A percentile compares a stretch with the other conserved stretches of the same genome.
Conservation (phyloP, 1,284 basidiomycete genomes). For the Irpex lacteus region DNA sequence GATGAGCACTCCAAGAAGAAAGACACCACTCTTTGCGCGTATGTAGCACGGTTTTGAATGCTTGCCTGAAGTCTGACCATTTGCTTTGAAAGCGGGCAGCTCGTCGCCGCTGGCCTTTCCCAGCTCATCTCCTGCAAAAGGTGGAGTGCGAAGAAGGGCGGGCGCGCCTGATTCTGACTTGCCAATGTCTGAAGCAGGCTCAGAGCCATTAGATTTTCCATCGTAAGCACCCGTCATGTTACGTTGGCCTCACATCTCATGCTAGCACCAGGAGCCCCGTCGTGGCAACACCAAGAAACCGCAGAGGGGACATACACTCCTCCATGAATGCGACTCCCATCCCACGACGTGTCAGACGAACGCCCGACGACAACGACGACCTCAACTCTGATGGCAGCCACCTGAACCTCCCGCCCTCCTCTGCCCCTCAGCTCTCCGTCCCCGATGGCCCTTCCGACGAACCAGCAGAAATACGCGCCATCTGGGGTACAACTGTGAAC, state of each 20-base stretch:
- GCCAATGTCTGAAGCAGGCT: slow-evolving; percentile 39
- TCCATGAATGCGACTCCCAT: slow-evolving; percentile 64
- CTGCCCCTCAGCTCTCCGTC: slow-evolving; percentile 60
- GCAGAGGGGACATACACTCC: slow-evolving; percentile 84
- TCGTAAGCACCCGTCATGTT: slow-evolving; percentile 39
- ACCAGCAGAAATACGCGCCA: slow-evolving; percentile 81
- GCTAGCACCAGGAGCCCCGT: slow-evolving; percentile 29
- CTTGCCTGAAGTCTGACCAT: not conserved
- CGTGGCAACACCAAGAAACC: slow-evolving; percentile 57
- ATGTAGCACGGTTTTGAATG: slow-evolving; percentile 22
- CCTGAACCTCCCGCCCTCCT: slow-evolving; percentile 62
- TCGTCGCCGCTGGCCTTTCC: slow-evolving; percentile 75
- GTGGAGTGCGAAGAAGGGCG: slow-evolving; percentile 36
- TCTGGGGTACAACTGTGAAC: slow-evolving; percentile 97
- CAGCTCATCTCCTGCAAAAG: slow-evolving; percentile 60
- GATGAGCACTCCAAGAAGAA: slow-evolving; percentile 48
- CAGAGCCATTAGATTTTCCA: slow-evolving; percentile 63
- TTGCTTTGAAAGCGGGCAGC: slow-evolving; percentile 40
- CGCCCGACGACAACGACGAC: slow-evolving; percentile 35
- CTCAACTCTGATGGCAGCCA: slow-evolving; percentile 55
- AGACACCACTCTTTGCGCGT: slow-evolving; percentile 57
- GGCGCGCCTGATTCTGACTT: slow-evolving; percentile 25
- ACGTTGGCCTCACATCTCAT: slow-evolving; percentile 9
- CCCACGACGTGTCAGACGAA: slow-evolving; percentile 28
- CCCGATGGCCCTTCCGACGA: slow-evolving; percentile 56